Evolutionary conservation across 1,284 basidiomycete species (phyloP).

Genomic region (Fomitopsis palustris): DNA sequence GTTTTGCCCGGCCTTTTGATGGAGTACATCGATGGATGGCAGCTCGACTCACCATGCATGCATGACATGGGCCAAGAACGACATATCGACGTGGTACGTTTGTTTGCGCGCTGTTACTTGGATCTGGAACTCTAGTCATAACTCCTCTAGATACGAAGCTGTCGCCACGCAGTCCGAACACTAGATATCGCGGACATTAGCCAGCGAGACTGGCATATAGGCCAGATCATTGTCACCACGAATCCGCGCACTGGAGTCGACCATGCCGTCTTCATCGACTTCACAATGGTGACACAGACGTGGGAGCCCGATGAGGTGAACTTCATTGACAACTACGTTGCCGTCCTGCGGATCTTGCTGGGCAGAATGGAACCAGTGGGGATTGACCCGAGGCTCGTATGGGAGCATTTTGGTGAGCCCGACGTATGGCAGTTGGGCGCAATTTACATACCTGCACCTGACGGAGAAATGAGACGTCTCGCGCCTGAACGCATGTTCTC

Average conservation of each 20-base stretch:
- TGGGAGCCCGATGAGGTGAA: not conserved
- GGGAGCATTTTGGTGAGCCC: not conserved
- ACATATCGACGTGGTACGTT: not conserved
- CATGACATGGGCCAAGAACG: not conserved
- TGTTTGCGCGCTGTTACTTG: not conserved
- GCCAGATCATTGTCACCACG: not conserved
- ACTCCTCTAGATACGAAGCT: not conserved
- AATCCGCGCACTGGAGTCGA: not conserved
- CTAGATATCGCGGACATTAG: not conserved
- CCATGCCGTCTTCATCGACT: not conserved
- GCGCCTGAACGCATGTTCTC: no score
- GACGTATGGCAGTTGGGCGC: not conserved
- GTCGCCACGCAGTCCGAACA: not conserved
- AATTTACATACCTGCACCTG: no score
- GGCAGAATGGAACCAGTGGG: not conserved
- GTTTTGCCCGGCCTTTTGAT: not conserved
- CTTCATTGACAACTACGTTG: not conserved
- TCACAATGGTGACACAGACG: not conserved
- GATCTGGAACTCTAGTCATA: not conserved
- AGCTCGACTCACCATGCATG: not conserved
- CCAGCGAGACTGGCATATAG: not conserved
- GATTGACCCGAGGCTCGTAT: not conserved
- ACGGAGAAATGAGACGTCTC: no score
- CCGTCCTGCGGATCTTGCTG: not conserved
- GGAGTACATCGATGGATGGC: not conserved